Percentiles rank a stretch among this genome's conserved stretches.
phyloP scores from a whole-genome alignment of 257 asterid genomes.

The Solanum chilense region DNA sequence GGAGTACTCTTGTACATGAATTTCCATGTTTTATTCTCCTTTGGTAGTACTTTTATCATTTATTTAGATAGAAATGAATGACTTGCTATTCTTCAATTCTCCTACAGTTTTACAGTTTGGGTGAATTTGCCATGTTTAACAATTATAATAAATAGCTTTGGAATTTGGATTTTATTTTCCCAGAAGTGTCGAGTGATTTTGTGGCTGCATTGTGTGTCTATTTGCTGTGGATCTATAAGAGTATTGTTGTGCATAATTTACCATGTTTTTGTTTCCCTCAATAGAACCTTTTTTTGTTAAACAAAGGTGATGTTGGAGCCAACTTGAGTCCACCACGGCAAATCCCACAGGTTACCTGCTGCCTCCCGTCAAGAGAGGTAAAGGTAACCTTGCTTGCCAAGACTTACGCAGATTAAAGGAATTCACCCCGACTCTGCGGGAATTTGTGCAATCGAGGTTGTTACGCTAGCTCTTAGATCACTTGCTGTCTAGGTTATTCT shows the following conservation, averaged over 20 bases:
- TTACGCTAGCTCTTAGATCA: background rate
- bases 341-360: background rate
- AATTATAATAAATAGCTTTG: background rate
- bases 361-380: background rate
- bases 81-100: background rate
- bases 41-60: background rate
- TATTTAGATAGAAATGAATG: background rate
- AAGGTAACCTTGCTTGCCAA: background rate
- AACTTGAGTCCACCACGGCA: background rate
- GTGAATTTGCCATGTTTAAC: background rate
- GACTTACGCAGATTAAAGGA: background rate
- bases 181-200: background rate
- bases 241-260: background rate
- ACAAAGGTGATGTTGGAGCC: background rate
- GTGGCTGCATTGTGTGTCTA: background rate
- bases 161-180: background rate
- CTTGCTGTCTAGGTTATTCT: background rate
- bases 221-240: background rate
- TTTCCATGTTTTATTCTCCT: background rate
- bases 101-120: background rate
- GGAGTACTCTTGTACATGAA: background rate
- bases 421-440: background rate
- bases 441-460: background rate
- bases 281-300: background rate
- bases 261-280: background rate